Base-by-base conservation (phyloP, 768 basidiomycete genomes). In the Paxillus ammoniavirescens region DNA sequence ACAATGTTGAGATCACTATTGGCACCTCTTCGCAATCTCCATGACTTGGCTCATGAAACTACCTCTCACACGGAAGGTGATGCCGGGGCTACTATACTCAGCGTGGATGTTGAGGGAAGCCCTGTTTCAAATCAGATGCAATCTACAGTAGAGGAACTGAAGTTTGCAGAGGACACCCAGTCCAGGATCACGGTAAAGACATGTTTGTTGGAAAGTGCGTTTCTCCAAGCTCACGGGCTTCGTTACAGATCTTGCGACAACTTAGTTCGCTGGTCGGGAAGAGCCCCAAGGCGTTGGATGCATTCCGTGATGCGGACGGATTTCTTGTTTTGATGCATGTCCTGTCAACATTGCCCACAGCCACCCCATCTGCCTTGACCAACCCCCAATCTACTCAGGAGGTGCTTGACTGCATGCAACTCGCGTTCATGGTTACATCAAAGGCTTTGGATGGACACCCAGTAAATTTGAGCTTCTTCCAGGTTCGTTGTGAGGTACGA, bases 271-370 rank as follows among this genome's bases (percentile, higher is more conserved):
- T 87, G 21, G 77, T 92, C 76, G 73, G 77, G 14, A 82, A 89
- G 65, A 84, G 89, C 60, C 65, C 75, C 2, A 72, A 67, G 41
- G 87, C 87, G 10, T 88, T 86, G 66, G 84, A 86, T 52, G 83
- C 86, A 17, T 93, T 93, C 67, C 77, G 91, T 5, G 88, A 91
- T 62, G 74, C 87, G 62, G 91, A 93, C 56, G 91, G 91, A 1
- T 92, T 91, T 65, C 73, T 92, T 17, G 79, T 83, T 9, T 72
- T 91, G 31, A 83, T 91, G 71, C 88, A 82, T 60, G 77, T 87
- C 30, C 73, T 93, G 4, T 87, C 89, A 1, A 82, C 81, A 0
- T 68, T 87, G 0, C 67, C 77, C 49, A 72, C 73, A 23, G 56
- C 60, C 9, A 53, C 54, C 3, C 62, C 65, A 52, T 63, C 69